Conservation (phyloP, 2,329 filamentous ascomycete species). For the Parastagonospora avenae region DNA sequence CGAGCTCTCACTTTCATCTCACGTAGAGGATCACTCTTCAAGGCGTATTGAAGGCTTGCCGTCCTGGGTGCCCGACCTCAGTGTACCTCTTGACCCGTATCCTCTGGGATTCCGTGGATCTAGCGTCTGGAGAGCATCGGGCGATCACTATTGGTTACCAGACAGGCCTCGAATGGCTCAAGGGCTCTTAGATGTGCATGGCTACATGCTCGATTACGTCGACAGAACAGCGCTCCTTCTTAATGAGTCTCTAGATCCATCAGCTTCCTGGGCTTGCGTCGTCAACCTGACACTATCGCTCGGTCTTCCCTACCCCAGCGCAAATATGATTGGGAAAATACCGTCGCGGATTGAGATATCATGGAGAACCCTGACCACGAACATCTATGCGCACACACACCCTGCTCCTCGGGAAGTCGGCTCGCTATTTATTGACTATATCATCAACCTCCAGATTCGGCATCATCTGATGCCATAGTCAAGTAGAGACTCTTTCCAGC, state of each 20-base stretch:
- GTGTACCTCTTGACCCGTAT: slow-evolving; percentile 26
- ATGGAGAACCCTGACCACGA: slow-evolving; percentile 30
- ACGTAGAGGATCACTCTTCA: slow-evolving; percentile 27
- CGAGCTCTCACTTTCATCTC: slow-evolving; percentile 28
- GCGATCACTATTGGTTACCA: slow-evolving; percentile 14
- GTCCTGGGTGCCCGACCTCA: slow-evolving; percentile 35
- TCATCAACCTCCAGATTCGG: slow-evolving; percentile 33
- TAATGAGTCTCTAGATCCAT: slow-evolving; percentile 21
- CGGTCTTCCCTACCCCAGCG: slow-evolving; percentile 20
- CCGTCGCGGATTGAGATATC: slow-evolving; percentile 29
- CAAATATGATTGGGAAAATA: not conserved
- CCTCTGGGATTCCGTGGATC: slow-evolving; percentile 28
- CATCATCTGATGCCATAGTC: slow-evolving; percentile 36
- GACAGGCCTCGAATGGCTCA: slow-evolving; percentile 14
- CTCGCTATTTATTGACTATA: slow-evolving; percentile 32
- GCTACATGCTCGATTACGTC: slow-evolving; percentile 20
- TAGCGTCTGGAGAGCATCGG: slow-evolving; percentile 20
- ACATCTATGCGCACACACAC: slow-evolving; percentile 26
- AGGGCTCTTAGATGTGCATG: slow-evolving; percentile 26
- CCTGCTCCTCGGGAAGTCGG: slow-evolving; percentile 23
- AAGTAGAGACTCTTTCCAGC: slow-evolving; percentile 30
- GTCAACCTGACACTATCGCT: slow-evolving; percentile 26
- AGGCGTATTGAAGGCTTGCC: slow-evolving; percentile 20
- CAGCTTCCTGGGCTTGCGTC: slow-evolving; percentile 26
- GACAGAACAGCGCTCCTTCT: slow-evolving; percentile 17